phyloP scores from a whole-genome alignment of 2,329 filamentous ascomycete species.

The Ascochyta lentis region DNA sequence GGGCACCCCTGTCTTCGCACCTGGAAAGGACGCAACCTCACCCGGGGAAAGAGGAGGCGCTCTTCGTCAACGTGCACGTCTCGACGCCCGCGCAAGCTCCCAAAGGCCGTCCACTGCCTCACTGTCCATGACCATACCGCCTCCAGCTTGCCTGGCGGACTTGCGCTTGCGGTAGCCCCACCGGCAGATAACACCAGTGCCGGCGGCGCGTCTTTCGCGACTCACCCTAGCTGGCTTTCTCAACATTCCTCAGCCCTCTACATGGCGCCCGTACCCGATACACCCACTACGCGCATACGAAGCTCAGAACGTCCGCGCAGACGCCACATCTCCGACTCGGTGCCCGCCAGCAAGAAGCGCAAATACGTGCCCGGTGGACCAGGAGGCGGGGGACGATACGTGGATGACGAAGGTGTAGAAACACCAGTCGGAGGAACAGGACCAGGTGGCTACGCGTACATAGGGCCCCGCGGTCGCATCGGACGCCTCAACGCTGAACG shows the following conservation, averaged over 20 bases:
- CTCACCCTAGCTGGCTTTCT: constrained; percentile 34
- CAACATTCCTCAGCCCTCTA: constrained; percentile 35
- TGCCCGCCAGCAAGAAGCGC: constrained; percentile 54
- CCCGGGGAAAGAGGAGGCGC: constrained; percentile 9
- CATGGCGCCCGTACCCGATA: constrained; percentile 47
- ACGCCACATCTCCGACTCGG: constrained; percentile 48
- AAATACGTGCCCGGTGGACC: constrained; percentile 85
- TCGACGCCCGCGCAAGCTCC: constrained; percentile 27
- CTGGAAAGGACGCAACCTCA: constrained; percentile 25
- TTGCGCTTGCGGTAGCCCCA: constrained; percentile 37
- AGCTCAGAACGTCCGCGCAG: constrained; percentile 42
- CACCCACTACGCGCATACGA: constrained; percentile 47
- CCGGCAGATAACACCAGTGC: constrained; percentile 28
- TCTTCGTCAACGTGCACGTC: constrained; percentile 22
- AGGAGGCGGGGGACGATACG: constrained; percentile 83
- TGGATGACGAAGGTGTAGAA: constrained; percentile 73
- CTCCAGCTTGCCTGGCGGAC: constrained; percentile 30
- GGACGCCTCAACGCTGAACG: constrained; percentile 58
- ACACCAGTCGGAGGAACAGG: constrained; percentile 61
- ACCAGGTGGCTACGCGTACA: constrained; percentile 58
- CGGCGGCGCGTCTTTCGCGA: constrained; percentile 41
- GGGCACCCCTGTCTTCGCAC: constrained; percentile 3
- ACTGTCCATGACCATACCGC: constrained; percentile 34
- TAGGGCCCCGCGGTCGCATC: constrained; percentile 61
- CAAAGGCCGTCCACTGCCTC: constrained; percentile 8